Evolutionary conservation across 2,329 filamentous ascomycete genomes (phyloP).

Genomic region (Leptosphaerulina australis): DNA sequence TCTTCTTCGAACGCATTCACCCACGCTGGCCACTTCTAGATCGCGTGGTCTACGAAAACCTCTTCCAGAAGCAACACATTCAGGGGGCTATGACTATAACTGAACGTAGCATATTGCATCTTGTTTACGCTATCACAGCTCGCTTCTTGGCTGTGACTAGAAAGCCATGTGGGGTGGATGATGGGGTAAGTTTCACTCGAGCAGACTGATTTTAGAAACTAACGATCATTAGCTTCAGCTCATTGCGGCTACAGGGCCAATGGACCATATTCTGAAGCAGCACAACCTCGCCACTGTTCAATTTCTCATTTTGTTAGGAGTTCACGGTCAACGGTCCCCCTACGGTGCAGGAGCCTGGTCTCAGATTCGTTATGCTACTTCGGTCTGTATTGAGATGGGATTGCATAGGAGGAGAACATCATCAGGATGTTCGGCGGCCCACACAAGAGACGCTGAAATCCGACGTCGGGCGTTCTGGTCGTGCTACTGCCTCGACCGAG

Average conservation of each 20-base stretch:
- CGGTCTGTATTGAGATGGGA: slow-evolving; percentile 36
- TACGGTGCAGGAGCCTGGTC: slow-evolving; percentile 39
- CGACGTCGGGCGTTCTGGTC: slow-evolving; percentile 36
- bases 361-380: slow-evolving; percentile 36
- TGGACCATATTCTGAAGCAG: slow-evolving; percentile 33
- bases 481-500: slow-evolving; percentile 35
- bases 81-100: slow-evolving; percentile 27
- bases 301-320: slow-evolving; percentile 33
- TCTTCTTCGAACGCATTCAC: slow-evolving; percentile 37
- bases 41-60: slow-evolving; percentile 28
- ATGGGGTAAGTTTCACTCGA: slow-evolving; percentile 18
- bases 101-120: slow-evolving; percentile 31
- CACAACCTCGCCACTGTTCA: slow-evolving; percentile 36
- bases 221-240: slow-evolving; percentile 23
- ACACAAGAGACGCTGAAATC: slow-evolving; percentile 31
- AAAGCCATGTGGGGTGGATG: slow-evolving; percentile 33
- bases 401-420: slow-evolving; percentile 36
- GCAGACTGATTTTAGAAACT: neutral
- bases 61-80: slow-evolving; percentile 30
- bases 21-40: slow-evolving; percentile 37
- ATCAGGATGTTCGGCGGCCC: slow-evolving; percentile 12
- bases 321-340: slow-evolving; percentile 36
- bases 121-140: slow-evolving; percentile 38
- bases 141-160: slow-evolving; percentile 35
- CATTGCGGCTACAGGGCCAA: slow-evolving; percentile 29